A percentile compares a stretch with the other conserved stretches of the same genome.
These are phyloP conservation scores for Phytophthora litchii DNA, from an alignment of 352 stramenopile genomes.

Conservation along the genomic window DNA sequence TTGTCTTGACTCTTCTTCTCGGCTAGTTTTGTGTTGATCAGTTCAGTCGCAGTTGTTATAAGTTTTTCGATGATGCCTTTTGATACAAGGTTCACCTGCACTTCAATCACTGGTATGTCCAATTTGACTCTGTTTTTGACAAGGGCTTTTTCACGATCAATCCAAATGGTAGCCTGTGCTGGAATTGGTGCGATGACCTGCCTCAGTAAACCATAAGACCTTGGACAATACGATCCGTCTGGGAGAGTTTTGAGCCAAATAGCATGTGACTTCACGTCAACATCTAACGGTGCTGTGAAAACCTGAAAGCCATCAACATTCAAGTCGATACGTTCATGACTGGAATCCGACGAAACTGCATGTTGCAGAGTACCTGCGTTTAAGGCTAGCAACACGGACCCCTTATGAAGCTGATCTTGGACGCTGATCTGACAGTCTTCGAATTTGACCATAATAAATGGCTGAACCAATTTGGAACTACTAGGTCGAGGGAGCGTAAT, in stretches of 20 bases:
- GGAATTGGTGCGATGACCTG: constrained; percentile 77
- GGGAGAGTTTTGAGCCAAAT: constrained; percentile 67
- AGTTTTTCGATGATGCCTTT: constrained; percentile 77
- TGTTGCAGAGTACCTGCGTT: constrained; percentile 64
- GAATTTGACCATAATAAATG: constrained; percentile 76
- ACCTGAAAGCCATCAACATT: constrained; percentile 68
- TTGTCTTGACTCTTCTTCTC: constrained; percentile 47
- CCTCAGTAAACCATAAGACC: constrained; percentile 60
- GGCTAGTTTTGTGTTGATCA: constrained; percentile 52
- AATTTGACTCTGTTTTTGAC: constrained; percentile 54
- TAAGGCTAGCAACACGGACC: constrained; percentile 67
- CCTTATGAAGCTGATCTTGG: constrained; percentile 75
- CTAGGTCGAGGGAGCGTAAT: constrained; percentile 1
- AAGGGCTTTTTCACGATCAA: constrained; percentile 46
- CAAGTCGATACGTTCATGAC: constrained; percentile 61
- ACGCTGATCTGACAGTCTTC: constrained; percentile 81
- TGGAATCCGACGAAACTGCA: constrained; percentile 53
- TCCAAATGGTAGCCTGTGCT: constrained; percentile 55
- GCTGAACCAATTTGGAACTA: constrained; percentile 38
- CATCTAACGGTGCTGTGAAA: constrained; percentile 70
- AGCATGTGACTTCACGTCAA: constrained; percentile 71
- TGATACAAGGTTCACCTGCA: constrained; percentile 50
- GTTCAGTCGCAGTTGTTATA: constrained; percentile 28
- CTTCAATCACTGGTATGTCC: constrained; percentile 63
- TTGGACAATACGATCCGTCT: constrained; percentile 67